These are phyloP conservation scores for Vaccinium myrtillus DNA, from an alignment of 148 eudicot species.

Conservation along the genomic window DNA sequence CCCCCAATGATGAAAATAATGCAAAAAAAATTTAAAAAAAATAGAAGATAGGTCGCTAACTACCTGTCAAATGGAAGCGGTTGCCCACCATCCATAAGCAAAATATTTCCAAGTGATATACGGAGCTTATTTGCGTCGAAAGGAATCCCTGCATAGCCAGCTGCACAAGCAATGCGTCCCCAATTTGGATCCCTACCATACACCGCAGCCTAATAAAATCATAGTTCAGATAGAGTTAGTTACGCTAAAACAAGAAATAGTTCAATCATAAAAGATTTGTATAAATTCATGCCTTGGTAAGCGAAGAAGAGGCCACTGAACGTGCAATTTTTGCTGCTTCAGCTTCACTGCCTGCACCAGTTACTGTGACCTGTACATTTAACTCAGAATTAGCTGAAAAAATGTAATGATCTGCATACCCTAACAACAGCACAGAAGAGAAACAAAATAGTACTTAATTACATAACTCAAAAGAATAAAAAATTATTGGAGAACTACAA, in stretches of 20 bases:
- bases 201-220: conserved; percentile 71
- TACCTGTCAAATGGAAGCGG: conserved; percentile 92
- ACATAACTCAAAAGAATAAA: background rate
- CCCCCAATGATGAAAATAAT: background rate
- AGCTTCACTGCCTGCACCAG: conserved; percentile 70
- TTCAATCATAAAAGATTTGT: background rate
- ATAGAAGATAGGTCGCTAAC: background rate
- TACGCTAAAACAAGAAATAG: conserved; percentile 18
- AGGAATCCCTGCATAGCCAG: conserved; percentile 86
- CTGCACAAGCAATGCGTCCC: conserved; percentile 99
- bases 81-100: conserved; percentile 89
- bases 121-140: conserved; percentile 64
- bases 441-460: background rate
- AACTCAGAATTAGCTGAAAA: conserved; percentile 8
- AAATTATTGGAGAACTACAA: background rate
- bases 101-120: conserved; percentile 79
- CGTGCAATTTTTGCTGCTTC: conserved; percentile 95
- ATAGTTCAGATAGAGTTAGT: background rate
- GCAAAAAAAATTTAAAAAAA: background rate
- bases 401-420: background rate
- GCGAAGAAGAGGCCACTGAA: conserved; percentile 91
- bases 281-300: conserved; percentile 62
- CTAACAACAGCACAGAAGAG: background rate
- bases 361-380: conserved; percentile 63
- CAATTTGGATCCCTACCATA: conserved; percentile 99